These are phyloP conservation scores for Nakazawaea populi DNA, from an alignment of 805 yeast genomes.

Conservation along the genomic window DNA sequence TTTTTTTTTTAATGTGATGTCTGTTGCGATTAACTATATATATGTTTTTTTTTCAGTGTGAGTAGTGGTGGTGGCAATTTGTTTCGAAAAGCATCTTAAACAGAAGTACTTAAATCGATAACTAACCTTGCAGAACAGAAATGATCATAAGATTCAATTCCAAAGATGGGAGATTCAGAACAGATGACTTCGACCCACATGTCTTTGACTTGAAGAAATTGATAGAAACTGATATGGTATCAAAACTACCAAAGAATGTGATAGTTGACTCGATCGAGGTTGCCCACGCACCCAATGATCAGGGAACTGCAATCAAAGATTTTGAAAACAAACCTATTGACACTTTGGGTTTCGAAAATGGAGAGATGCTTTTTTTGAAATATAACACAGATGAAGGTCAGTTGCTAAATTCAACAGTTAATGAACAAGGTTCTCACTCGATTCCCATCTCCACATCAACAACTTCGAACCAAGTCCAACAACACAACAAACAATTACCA, in stretches of 20 bases:
- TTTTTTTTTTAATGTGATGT: no score
- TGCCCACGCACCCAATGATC: slow-evolving; percentile 38
- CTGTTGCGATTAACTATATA: no score
- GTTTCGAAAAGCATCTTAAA: neutral
- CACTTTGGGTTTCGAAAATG: slow-evolving; percentile 50
- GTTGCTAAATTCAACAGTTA: neutral
- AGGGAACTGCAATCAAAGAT: slow-evolving; percentile 32
- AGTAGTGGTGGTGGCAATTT: neutral
- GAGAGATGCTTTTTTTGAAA: slow-evolving; percentile 47
- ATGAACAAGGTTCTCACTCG: no score
- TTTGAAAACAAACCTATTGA: slow-evolving; percentile 24
- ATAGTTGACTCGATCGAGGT: slow-evolving; percentile 27
- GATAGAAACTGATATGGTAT: slow-evolving; percentile 15
- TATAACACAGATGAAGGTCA: slow-evolving; percentile 21
- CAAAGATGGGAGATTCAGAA: slow-evolving; percentile 77
- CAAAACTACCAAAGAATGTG: slow-evolving; percentile 28
- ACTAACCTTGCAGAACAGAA: no score
- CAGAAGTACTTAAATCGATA: neutral
- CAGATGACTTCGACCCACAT: slow-evolving; percentile 37
- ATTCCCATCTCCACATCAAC: neutral
- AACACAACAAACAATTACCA: slow-evolving; percentile 38
- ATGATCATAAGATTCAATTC: slow-evolving; percentile 75
- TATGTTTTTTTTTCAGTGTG: no score
- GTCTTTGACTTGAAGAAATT: neutral
- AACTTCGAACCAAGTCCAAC: neutral